Percentiles rank a stretch among this genome's conserved stretches.
Conservation (phyloP, 805 yeast genomes). For the Schwanniomyces vanrijiae region DNA sequence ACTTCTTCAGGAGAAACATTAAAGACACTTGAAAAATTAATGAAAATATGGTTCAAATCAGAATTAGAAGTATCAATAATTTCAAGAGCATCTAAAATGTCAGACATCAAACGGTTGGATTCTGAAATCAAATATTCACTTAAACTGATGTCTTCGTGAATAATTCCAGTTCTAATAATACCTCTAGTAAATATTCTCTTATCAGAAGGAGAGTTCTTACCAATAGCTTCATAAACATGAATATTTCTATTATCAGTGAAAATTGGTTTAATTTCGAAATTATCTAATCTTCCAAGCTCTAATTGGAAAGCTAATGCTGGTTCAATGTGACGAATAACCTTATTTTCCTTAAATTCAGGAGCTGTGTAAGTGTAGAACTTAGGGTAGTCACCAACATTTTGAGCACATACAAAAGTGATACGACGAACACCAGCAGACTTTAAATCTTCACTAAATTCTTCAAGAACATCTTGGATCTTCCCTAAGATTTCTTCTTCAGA, state of each 20-base stretch:
- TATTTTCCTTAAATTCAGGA: constrained; percentile 81
- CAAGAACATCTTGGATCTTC: constrained; percentile 63
- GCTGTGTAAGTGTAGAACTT: constrained; percentile 94
- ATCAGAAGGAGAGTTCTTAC: constrained; percentile 90
- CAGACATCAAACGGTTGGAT: constrained; percentile 94
- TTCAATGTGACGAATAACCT: constrained; percentile 94
- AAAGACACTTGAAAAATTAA: constrained; percentile 94
- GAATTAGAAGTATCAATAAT: constrained; percentile 92
- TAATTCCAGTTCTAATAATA: constrained; percentile 92
- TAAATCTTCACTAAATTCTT: constrained; percentile 69
- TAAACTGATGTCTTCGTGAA: constrained; percentile 88
- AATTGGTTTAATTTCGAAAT: constrained; percentile 92
- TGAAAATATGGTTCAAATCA: constrained; percentile 94
- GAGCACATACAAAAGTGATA: constrained; percentile 86
- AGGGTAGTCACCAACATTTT: constrained; percentile 84
- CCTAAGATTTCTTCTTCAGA: constrained; percentile 67
- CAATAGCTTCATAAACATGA: constrained; percentile 95
- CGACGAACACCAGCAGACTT: constrained; percentile 79
- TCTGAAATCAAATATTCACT: constrained; percentile 94
- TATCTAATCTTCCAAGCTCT: constrained; percentile 90
- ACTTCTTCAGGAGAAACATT: constrained; percentile 94
- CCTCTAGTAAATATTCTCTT: constrained; percentile 97
- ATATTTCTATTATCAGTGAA: constrained; percentile 96
- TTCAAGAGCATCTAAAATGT: constrained; percentile 91
- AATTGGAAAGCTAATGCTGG: constrained; percentile 98